Conservation (phyloP, 768 basidiomycete genomes). For the Paxillus ammoniavirescens region DNA sequence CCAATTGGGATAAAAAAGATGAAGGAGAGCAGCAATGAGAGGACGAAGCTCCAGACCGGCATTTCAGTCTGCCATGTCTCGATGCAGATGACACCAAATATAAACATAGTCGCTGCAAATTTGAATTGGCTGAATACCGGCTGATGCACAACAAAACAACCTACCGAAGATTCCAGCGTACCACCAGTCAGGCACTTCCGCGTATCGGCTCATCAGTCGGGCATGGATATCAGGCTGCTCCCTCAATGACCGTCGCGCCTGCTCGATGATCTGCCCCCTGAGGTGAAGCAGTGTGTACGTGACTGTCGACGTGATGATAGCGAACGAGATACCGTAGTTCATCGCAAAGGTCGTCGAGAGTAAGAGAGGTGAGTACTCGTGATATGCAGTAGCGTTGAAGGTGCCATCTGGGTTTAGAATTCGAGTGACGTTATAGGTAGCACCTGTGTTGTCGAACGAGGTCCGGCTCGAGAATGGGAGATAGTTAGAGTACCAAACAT, state of each 20-base stretch:
- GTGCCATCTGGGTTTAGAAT: conserved; percentile 39
- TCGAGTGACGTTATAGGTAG: too few species aligned
- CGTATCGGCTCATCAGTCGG: conserved; percentile 44
- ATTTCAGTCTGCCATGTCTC: conserved; percentile 40
- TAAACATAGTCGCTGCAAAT: conserved; percentile 26
- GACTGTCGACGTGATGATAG: conserved; percentile 57
- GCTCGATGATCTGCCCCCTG: conserved; percentile 71
- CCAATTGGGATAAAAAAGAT: conserved; percentile 38
- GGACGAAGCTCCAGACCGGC: conserved; percentile 38
- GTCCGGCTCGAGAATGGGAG: too few species aligned
- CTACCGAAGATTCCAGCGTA: conserved; percentile 40
- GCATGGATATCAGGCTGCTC: conserved; percentile 71
- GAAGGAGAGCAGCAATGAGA: conserved; percentile 29
- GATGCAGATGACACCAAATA: conserved; percentile 34
- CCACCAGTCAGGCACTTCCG: conserved; percentile 55
- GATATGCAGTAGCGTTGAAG: conserved; percentile 50
- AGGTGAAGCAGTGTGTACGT: conserved; percentile 47
- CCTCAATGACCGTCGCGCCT: conserved; percentile 60
- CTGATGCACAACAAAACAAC: neutral
- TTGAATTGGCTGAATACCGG: neutral
- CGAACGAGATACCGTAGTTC: conserved; percentile 58
- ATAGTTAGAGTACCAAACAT: too few species aligned
- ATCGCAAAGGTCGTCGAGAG: conserved; percentile 34
- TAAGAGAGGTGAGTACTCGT: conserved; percentile 53
- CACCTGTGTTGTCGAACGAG: too few species aligned